Base-by-base conservation (phyloP, 176 grass and related monocot species). In the Avena atlantica region DNA sequence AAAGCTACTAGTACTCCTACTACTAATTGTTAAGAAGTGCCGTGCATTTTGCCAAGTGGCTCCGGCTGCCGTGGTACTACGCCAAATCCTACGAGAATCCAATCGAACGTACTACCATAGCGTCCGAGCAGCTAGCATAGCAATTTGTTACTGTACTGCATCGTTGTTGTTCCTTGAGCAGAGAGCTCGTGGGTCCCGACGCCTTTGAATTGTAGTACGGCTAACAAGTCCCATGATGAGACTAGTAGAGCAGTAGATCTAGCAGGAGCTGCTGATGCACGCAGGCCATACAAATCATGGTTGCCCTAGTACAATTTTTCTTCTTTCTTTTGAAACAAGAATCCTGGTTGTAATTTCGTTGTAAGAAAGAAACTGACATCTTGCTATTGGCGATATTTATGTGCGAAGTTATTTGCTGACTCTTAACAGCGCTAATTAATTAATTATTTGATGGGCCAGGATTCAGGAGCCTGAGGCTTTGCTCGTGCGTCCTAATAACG, bases 31-130 rank as follows among this genome's bases (percentile, higher is more conserved):
- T 59, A 83, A 77, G 80, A 36, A 8, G 12, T n/a, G 13, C 40
- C 58, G 70, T 82, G 29, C 59, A 45, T 57, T 67, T 66, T 72
- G 57, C 25, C 12, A 61, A 50, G 55, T 29, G 3, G 78, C 66
- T 20, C 78, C 56, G 68, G 37, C 34, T 71, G 69, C 53, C 15
- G 42, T 63, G 20, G 78, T 75, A 52, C 78, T 75, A 52, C 78
- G n/a, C 27, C 27, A 55, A 19, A 58, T 79, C 34, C 34, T 65
- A 71, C 24, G 24, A 24, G 15, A 57, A 87, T 81, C 68, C 44
- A 81, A 24, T 6, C 15, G 67, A 34, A 5, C 16, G 67, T 81
- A 81, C 70, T 17, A 34, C 31, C 31, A 20, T 0, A 8, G 68
- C 76, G 27, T 27, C 9, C 20, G 4, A 5, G 14, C 19, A 40